These are phyloP conservation scores for Nyssa sinensis DNA, from an alignment of 148 eudicot genomes.

Conservation along the genomic window DNA sequence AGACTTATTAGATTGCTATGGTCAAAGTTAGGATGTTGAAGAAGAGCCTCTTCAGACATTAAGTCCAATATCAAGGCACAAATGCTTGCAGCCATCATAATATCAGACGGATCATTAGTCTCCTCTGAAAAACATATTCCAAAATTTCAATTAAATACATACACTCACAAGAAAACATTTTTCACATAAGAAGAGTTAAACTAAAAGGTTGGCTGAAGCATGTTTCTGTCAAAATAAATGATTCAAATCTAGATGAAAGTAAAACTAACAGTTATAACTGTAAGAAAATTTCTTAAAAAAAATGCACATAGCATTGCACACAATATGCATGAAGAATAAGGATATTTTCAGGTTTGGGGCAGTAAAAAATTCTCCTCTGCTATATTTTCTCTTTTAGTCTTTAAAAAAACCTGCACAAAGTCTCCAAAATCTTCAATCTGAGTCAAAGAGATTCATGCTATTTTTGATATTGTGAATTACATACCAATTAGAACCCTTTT, in stretches of 20 bases:
- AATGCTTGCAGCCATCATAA: constrained; percentile 92
- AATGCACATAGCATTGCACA: neutral
- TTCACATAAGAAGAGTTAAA: neutral
- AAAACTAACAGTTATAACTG: neutral
- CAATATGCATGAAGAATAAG: neutral
- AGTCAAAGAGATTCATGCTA: too few species aligned
- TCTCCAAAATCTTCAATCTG: too few species aligned
- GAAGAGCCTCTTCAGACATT: constrained; percentile 71
- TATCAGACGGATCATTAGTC: constrained; percentile 39
- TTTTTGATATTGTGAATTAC: too few species aligned
- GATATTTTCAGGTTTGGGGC: too few species aligned
- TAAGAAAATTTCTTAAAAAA: neutral
- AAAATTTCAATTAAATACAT: neutral
- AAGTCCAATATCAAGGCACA: constrained; percentile 67
- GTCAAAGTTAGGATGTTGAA: constrained; percentile 49
- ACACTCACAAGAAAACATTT: neutral
- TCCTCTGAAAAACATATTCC: constrained; percentile 37
- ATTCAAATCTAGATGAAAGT: neutral
- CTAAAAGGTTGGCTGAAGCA: neutral
- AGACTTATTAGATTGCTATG: constrained; percentile 32
- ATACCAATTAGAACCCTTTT: too few species aligned
- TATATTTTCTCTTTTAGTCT: too few species aligned
- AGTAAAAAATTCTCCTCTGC: too few species aligned
- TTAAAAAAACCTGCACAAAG: too few species aligned
- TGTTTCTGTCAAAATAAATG: neutral